A percentile compares a stretch with the other conserved stretches of the same genome.
These are phyloP conservation scores for Aspergillus sclerotioniger DNA, from an alignment of 495 filamentous ascomycete species.

Conservation along the genomic window DNA sequence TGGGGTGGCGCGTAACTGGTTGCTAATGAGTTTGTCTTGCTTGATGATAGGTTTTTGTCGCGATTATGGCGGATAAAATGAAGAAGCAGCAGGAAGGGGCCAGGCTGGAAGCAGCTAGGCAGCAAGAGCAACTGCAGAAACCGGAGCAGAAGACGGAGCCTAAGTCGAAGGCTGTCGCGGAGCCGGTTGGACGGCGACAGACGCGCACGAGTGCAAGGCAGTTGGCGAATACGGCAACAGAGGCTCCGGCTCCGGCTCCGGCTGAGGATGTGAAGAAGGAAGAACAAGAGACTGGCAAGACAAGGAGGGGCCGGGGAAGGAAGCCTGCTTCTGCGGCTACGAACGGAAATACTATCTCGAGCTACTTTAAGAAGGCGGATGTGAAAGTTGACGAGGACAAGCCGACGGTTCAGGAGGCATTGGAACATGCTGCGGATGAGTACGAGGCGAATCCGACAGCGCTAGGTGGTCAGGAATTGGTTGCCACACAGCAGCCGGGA, in stretches of 20 bases:
- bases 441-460: conserved; percentile 56
- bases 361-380: conserved; percentile 58
- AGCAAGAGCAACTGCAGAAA: conserved; percentile 30
- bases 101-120: conserved; percentile 45
- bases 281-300: conserved; percentile 12
- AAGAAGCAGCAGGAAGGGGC: conserved; percentile 60
- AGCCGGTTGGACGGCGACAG: conserved; percentile 24
- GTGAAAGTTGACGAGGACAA: conserved; percentile 51
- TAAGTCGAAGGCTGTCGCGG: conserved; percentile 18
- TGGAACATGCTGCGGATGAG: conserved; percentile 55
- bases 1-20: neutral
- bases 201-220: conserved; percentile 35
- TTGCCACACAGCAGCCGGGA: conserved; percentile 79
- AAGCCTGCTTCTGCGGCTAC: conserved; percentile 26
- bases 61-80: conserved; percentile 63
- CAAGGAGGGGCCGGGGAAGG: conserved; percentile 30
- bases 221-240: conserved; percentile 26
- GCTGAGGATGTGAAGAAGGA: conserved; percentile 19
- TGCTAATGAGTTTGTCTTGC: neutral
- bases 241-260: conserved; percentile 20
- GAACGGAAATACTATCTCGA: conserved; percentile 48
- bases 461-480: conserved; percentile 73
- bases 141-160: conserved; percentile 4
- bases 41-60: conserved; percentile 41
- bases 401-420: conserved; percentile 50